These are phyloP conservation scores for Bocquillonia castaneifolia DNA, from an alignment of 441 rosid species.

Conservation along the genomic window DNA sequence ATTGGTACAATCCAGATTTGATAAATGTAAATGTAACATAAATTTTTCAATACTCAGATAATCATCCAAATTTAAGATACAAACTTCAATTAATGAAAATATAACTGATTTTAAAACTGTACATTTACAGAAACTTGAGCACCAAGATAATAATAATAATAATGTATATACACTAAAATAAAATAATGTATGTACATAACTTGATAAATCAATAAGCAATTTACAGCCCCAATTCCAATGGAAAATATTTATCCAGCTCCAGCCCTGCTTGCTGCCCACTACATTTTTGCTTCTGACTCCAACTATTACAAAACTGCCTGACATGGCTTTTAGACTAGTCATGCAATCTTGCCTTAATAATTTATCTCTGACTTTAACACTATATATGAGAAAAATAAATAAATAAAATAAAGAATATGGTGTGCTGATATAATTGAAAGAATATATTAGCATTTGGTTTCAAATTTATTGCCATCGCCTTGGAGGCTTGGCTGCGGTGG, in stretches of 20 bases:
- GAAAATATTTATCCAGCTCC: neutral
- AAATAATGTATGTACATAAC: neutral
- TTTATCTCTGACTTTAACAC: conserved; percentile 5
- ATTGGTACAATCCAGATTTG: no score
- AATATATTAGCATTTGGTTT: neutral
- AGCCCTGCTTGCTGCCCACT: neutral
- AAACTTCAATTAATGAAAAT: no score
- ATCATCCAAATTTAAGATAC: no score
- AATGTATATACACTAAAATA: no score
- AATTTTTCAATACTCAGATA: no score
- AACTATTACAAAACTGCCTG: conserved; percentile 2
- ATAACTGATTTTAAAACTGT: no score
- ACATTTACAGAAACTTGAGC: no score
- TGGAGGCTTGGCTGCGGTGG: conserved; percentile 40
- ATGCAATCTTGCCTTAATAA: neutral
- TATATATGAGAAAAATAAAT: neutral
- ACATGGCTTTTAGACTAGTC: neutral
- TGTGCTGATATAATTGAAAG: neutral
- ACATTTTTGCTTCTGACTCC: neutral
- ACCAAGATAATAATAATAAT: neutral
- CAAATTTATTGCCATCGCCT: conserved; percentile 40
- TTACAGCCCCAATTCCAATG: conserved; percentile 10
- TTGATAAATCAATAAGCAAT: neutral
- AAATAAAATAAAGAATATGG: conserved; percentile 2
- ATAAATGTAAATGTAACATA: no score